Evolutionary conservation across 164 flowering plant species (phyloP).

Genomic region (Vitis riparia): DNA sequence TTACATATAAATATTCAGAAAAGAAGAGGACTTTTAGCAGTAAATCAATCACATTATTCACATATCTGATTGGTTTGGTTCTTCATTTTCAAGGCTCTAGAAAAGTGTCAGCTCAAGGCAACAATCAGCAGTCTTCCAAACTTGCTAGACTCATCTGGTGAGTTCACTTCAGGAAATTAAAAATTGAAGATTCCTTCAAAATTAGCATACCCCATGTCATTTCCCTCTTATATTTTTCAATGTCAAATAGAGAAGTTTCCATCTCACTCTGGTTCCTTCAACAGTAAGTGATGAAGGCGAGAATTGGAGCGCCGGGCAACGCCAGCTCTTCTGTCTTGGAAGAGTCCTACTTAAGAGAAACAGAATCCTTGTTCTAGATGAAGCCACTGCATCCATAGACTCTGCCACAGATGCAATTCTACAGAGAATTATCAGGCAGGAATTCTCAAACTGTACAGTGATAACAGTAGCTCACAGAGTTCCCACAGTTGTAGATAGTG

Average conservation of each 20-base stretch:
- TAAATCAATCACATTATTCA: no score
- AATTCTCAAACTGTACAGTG: constrained; percentile 68
- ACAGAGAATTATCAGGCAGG: constrained; percentile 68
- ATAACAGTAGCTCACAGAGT: constrained; percentile 87
- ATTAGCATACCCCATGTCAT: no score
- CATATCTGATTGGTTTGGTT: not conserved
- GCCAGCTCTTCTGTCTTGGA: constrained; percentile 85
- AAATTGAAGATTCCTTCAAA: no score
- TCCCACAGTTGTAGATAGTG: constrained; percentile 84
- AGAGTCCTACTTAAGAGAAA: constrained; percentile 71
- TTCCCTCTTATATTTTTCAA: no score
- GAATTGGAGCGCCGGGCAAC: constrained; percentile 87
- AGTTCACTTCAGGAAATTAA: constrained; percentile 10
- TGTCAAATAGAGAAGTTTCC: not conserved
- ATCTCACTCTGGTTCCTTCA: not conserved
- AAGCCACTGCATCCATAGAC: constrained; percentile 91
- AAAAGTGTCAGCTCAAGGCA: constrained; percentile 72
- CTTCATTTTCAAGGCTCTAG: constrained; percentile 58
- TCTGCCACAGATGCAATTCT: constrained; percentile 76
- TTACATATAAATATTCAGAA: no score
- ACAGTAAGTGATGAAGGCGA: constrained; percentile 85
- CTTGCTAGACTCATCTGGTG: constrained; percentile 68
- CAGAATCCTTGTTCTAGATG: constrained; percentile 78
- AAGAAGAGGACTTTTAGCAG: no score
- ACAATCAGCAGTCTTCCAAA: constrained; percentile 59